Conservation (phyloP, 352 stramenopile genomes). For the Phytophthora boehmeriae region DNA sequence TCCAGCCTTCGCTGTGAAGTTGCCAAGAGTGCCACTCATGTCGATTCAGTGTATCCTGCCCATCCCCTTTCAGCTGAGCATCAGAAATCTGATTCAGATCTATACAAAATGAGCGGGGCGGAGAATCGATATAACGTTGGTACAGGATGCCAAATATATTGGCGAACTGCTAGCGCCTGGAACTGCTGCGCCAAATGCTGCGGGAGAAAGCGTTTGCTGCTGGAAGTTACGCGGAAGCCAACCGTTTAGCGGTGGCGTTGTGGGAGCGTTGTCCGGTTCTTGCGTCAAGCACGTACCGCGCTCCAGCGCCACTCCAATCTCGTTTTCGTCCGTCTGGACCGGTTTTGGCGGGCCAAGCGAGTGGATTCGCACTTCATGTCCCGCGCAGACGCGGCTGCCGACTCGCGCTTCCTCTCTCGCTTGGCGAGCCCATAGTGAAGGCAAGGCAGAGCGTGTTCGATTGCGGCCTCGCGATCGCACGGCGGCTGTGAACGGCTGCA, state of each 20-base stretch:
- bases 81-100: not conserved
- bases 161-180: no score
- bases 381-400: slow-evolving; percentile 30
- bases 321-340: slow-evolving; percentile 31
- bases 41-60: not conserved
- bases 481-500: not conserved
- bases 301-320: slow-evolving; percentile 10
- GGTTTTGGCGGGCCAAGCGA: slow-evolving; percentile 18
- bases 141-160: not conserved
- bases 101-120: not conserved
- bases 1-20: not conserved
- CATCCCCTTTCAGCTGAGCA: not conserved
- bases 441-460: slow-evolving; percentile 15
- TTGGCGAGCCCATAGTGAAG: slow-evolving; percentile 5
- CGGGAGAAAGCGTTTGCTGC: not conserved
- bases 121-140: not conserved
- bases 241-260: not conserved
- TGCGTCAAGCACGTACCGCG: slow-evolving; percentile 30
- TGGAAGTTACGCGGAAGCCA: not conserved
- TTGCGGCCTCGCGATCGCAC: slow-evolving; percentile 25
- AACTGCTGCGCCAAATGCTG: no score
- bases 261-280: not conserved
- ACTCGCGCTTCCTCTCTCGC: slow-evolving; percentile 12
- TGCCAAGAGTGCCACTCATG: not conserved
- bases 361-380: slow-evolving; percentile 39